Evolutionary conservation across 345 rosid genomes (phyloP).

Genomic region (Eucalyptus dawsonii): DNA sequence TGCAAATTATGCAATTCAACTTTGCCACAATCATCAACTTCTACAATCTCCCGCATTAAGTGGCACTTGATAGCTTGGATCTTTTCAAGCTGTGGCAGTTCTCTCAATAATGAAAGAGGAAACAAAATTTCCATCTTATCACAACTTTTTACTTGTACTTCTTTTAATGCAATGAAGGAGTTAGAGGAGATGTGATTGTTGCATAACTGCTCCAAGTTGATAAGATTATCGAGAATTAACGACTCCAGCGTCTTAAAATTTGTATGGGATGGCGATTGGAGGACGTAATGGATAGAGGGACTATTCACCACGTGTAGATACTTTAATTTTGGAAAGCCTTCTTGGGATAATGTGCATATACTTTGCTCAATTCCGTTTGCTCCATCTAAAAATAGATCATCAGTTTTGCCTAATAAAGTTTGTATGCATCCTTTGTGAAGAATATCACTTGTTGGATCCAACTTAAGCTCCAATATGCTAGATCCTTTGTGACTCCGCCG

Average conservation of each 20-base stretch:
- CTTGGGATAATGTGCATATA: too few relatives aligned
- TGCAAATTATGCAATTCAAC: not conserved
- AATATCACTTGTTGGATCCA: too few relatives aligned
- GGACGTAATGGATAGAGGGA: accelerated
- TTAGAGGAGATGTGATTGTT: not conserved
- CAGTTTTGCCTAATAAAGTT: too few relatives aligned
- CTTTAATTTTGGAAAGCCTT: too few relatives aligned
- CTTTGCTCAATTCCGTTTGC: too few relatives aligned
- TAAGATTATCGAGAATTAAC: not conserved
- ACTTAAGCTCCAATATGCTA: too few relatives aligned
- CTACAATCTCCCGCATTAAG: not conserved
- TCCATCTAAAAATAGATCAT: too few relatives aligned
- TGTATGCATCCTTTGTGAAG: too few relatives aligned
- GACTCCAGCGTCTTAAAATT: not conserved
- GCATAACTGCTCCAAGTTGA: not conserved
- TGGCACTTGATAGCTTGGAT: accelerated
- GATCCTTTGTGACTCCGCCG: too few relatives aligned
- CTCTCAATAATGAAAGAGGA: not conserved
- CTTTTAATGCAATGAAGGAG: not conserved
- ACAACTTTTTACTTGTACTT: not conserved
- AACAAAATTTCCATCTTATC: not conserved
- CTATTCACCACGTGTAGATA: accelerated
- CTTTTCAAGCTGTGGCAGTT: not conserved
- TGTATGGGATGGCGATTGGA: accelerated
- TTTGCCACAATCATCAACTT: not conserved